Evolutionary conservation across 108 stramenopile genomes (phyloP), one percentile per base, ranked within the genome.

Genomic region (Poteriospumella lacustris): DNA sequence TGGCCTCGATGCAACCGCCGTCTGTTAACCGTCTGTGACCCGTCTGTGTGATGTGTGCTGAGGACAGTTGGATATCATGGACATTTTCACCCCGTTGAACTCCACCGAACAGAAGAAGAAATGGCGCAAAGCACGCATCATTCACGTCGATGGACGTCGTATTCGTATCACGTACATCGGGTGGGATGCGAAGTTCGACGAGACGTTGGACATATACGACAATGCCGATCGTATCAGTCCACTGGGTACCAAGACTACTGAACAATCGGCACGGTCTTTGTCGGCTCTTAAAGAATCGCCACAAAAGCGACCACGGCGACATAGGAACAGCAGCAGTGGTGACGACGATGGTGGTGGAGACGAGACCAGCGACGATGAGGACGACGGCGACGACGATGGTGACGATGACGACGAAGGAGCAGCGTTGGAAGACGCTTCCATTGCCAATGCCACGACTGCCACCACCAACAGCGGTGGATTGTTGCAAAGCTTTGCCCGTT

Each of bases 121-220:
- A 73, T 73, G 70, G 70, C 36, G 70, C 12, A n/a, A 44, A 29
- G 36, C 44, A 39, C 44, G 36, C 26, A 38, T 73, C 19, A 42
- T 44, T 52, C 24, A 73, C 5, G 42, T 73, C 42, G 40, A 19
- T 40, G 19, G 19, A 19, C 19, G 19, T 68, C 19, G 24, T 19
- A 19, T 68, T 36, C 36, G 47, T 26, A 56, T 73, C 36, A 24
- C 26, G 26, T 73, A 73, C 36, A 42, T 73, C 9, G 70, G 41
- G 9, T 73, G 70, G 70, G 70, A 56, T 26, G 33, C 26, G 5
- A 56, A 73, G 41, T 73, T 26, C 33, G 70, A 73, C 36, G 64
- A 68, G 24, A 19, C 9, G 12, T 40, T 67, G 19, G 64, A 67
- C 19, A 31, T 41, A 12, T 67, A 12, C 12, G 19, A 40, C 12